Evolutionary conservation across 805 yeast genomes (phyloP), one percentile per base, ranked within the genome.

Genomic region (Candida stauntonica): DNA sequence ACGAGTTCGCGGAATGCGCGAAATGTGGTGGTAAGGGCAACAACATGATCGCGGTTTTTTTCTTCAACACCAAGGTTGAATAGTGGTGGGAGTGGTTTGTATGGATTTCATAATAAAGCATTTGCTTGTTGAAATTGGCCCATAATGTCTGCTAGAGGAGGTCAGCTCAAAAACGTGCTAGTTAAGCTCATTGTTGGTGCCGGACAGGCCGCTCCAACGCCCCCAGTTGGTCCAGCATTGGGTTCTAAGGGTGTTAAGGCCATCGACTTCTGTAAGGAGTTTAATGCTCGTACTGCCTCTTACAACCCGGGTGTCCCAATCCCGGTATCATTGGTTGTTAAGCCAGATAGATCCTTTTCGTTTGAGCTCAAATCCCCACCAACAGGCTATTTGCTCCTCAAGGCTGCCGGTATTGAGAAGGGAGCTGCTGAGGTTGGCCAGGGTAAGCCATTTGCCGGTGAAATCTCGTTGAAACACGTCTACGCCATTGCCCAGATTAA

Each of bases 181-280:
- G 87, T 91, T 38, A 93, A 91, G 63, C 75, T 91, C 44, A 80
- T 91, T 35, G 98, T 91, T 4, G 96, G 91, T 7, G 98, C 99
- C 5, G 98, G 98, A 4, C 86, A 88, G 61, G 99, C 99, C 0
- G 93, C 97, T 2, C 98, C 99, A 29, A 82, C 96, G 3, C 99
- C 99, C 20, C 99, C 99, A 6, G 98, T 93, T 20, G 99, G 99
- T 49, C 99, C 99, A 32, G 99, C 98, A 0, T 70, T 93, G 35
- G 99, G 99, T 50, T 91, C 98, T 43, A 91, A 91, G 62, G 99
- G 99, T 70, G 95, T 93, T 33, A 93, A 93, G 61, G 98, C 98
- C 47, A 93, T 93, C 56, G 99, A 93, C 63, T 93, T 93, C 57
- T 91, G 98, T 67, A 93, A 93, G 63, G 98, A 93, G 60, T 93